Base-by-base conservation (phyloP, 352 stramenopile genomes). In the Phytophthora brassicae region DNA sequence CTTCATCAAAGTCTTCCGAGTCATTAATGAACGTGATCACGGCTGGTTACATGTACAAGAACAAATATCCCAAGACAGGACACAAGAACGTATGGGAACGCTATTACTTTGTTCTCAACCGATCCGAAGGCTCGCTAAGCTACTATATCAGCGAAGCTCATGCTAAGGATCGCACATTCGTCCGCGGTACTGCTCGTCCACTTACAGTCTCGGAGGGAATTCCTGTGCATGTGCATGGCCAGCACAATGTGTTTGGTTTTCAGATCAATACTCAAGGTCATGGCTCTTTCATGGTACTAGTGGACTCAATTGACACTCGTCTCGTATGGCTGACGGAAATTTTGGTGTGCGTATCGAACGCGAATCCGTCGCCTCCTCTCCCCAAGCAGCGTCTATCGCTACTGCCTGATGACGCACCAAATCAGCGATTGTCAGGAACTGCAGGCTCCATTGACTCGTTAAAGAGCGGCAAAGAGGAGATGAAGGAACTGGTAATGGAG, bases 31-130 rank as follows among this genome's bases (percentile, higher is more conserved):
- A 92, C 47, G 79, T 89, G 16, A 53, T 92, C 35, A 93, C 84
- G 20, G 75, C 74, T n/a, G 86, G 86, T 5, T 95, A 95, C 74
- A 91, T 95, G 84, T 95, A 92, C 72, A 92, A 92, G 62, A 95
- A 79, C 77, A 90, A 89, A 62, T 77, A 92, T 20, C 84, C 86
- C 0, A 84, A 93, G 63, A 90, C 83, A 1, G 86, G 86, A 12
- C 82, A 95, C 68, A 69, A 79, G 14, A 85, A 92, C 35, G 39
- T 91, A 28, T 95, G 86, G 86, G 86, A 95, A 66, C 84, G 86
- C 14, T 92, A 89, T 48, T 95, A 90, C 59, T 95, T 95, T 42
- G 84, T 92, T 22, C 70, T 95, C 17, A 87, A 93, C 55, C 84
- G 84, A 31, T 66, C 73, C 16, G 78, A 92, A 3, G 84, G 84